Conservation (phyloP, 1,284 basidiomycete genomes). For the Gomphus bonarii region DNA sequence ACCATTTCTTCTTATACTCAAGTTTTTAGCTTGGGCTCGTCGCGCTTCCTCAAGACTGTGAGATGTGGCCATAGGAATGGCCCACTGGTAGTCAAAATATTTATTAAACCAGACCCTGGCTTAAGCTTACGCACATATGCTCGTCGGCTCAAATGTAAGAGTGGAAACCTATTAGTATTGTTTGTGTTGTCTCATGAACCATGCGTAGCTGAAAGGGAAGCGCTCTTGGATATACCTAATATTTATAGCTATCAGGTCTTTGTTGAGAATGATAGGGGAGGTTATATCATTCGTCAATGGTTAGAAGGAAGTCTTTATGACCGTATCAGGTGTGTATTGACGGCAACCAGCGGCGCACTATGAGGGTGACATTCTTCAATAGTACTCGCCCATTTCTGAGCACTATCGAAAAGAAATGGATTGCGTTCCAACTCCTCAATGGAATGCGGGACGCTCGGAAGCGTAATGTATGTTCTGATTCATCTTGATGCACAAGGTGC, state of each 20-base stretch:
- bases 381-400: slow-evolving; percentile 95
- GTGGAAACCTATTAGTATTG: neutral
- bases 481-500: neutral
- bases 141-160: slow-evolving; percentile 57
- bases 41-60: slow-evolving; percentile 92
- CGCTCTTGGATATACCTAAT: slow-evolving; percentile 77
- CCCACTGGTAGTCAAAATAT: slow-evolving; percentile 70
- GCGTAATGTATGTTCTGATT: slow-evolving; percentile 32
- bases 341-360: neutral
- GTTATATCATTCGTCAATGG: slow-evolving; percentile 94
- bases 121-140: slow-evolving; percentile 60
- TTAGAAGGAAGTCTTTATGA: slow-evolving; percentile 93
- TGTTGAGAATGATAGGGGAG: slow-evolving; percentile 93
- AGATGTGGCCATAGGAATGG: slow-evolving; percentile 65
- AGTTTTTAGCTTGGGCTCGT: slow-evolving; percentile 64
- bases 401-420: slow-evolving; percentile 95
- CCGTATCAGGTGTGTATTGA: slow-evolving; percentile 73
- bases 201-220: slow-evolving; percentile 68
- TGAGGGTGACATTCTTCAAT: neutral
- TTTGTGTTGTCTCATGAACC: slow-evolving; percentile 2
- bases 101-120: slow-evolving; percentile 72
- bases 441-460: slow-evolving; percentile 78
- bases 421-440: slow-evolving; percentile 86
- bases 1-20: neutral
- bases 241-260: slow-evolving; percentile 87